phyloP scores from a whole-genome alignment of 2,329 filamentous ascomycete species.

The Lachnellula suecica region DNA sequence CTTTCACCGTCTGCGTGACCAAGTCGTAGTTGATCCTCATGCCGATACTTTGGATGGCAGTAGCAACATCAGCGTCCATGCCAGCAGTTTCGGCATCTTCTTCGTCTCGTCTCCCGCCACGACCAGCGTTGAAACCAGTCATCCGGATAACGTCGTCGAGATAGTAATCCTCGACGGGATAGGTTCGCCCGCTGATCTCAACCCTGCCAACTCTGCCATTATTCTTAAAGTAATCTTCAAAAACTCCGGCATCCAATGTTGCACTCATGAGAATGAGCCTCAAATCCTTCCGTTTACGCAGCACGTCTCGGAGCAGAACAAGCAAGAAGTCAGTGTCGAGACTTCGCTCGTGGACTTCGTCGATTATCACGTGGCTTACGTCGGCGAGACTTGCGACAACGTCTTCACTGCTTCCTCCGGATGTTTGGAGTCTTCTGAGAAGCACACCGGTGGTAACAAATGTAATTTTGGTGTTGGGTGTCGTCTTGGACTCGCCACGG shows the following conservation, averaged over 20 bases:
- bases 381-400: constrained; percentile 80
- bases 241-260: constrained; percentile 84
- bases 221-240: constrained; percentile 78
- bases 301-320: constrained; percentile 80
- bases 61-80: constrained; percentile 60
- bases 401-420: constrained; percentile 76
- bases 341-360: constrained; percentile 95
- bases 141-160: constrained; percentile 82
- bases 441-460: constrained; percentile 96
- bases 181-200: constrained; percentile 85
- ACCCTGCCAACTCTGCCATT: constrained; percentile 73
- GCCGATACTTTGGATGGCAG: constrained; percentile 69
- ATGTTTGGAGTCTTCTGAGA: constrained; percentile 85
- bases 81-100: constrained; percentile 44
- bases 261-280: constrained; percentile 96
- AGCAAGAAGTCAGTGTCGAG: constrained; percentile 93
- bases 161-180: constrained; percentile 86
- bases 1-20: constrained; percentile 74
- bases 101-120: constrained; percentile 37
- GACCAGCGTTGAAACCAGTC: constrained; percentile 64
- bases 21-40: constrained; percentile 91
- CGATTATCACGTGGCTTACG: constrained; percentile 91
- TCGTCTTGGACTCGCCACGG: constrained; percentile 81
- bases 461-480: constrained; percentile 77
- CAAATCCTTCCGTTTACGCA: constrained; percentile 72